Percentiles rank a stretch among this genome's conserved stretches.
Conservation (phyloP, 306 rosid species). For the Luffa aegyptiaca region DNA sequence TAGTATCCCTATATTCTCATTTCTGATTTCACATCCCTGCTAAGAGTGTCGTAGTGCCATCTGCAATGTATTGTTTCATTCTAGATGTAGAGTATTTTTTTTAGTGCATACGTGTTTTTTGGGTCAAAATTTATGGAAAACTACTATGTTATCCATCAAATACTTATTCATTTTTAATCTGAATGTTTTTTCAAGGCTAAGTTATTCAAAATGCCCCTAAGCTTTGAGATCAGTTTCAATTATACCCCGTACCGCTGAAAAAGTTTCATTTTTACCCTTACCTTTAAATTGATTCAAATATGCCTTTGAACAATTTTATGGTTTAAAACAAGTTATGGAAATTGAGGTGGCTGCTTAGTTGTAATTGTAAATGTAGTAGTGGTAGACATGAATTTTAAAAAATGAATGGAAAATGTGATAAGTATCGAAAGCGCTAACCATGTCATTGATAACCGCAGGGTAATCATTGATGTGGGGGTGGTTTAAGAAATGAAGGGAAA, state of each 20-base stretch:
- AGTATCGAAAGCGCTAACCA: too few relatives aligned
- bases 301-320: background rate
- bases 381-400: background rate
- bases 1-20: background rate
- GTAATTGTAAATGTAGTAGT: background rate
- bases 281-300: background rate
- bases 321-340: background rate
- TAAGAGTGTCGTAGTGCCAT: background rate
- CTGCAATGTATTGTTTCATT: background rate
- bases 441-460: too few relatives aligned
- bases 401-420: background rate
- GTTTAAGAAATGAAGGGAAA: background rate
- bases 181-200: background rate
- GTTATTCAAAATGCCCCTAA: background rate
- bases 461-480: background rate
- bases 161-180: background rate
- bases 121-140: background rate
- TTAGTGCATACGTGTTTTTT: background rate
- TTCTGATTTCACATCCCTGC: background rate
- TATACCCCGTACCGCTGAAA: background rate
- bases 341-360: background rate
- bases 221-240: background rate
- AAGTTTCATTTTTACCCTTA: background rate
- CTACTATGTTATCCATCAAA: background rate
- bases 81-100: background rate